phyloP scores from a whole-genome alignment of 148 eudicot genomes.

The Simmondsia chinensis region DNA sequence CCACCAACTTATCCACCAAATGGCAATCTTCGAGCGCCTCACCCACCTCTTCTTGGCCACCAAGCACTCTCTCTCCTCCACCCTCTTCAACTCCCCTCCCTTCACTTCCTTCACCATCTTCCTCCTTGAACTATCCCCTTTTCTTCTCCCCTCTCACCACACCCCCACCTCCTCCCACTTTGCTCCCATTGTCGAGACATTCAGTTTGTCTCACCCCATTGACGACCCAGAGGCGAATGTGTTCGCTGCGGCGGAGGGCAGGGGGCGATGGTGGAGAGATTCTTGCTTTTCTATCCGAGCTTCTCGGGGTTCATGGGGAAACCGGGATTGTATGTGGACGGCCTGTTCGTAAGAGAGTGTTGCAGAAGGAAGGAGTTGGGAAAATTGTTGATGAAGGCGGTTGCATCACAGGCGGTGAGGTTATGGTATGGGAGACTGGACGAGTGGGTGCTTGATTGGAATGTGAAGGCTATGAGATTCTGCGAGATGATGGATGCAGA shows the following conservation, averaged over 20 bases:
- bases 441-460: conserved; percentile 87
- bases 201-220: conserved; percentile 21
- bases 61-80: conserved; percentile 45
- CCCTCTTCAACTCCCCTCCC: conserved; percentile 61
- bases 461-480: conserved; percentile 63
- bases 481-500: conserved; percentile 76
- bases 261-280: conserved; percentile 40
- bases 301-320: conserved; percentile 69
- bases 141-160: conserved; percentile 26
- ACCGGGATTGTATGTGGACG: conserved; percentile 78
- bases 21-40: conserved; percentile 71
- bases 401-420: conserved; percentile 57
- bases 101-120: conserved; percentile 73
- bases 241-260: conserved; percentile 13
- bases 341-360: conserved; percentile 69
- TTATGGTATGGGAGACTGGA: conserved; percentile 74
- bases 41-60: conserved; percentile 58
- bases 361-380: conserved; percentile 68
- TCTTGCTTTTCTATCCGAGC: conserved; percentile 63
- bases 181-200: conserved; percentile 34
- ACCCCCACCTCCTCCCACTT: conserved; percentile 17
- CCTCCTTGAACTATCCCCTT: conserved; percentile 54
- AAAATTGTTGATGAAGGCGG: conserved; percentile 51
- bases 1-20: conserved; percentile 76
- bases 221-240: conserved; percentile 27